Base-by-base conservation (phyloP, 352 stramenopile genomes). In the Pythium monospermum region DNA sequence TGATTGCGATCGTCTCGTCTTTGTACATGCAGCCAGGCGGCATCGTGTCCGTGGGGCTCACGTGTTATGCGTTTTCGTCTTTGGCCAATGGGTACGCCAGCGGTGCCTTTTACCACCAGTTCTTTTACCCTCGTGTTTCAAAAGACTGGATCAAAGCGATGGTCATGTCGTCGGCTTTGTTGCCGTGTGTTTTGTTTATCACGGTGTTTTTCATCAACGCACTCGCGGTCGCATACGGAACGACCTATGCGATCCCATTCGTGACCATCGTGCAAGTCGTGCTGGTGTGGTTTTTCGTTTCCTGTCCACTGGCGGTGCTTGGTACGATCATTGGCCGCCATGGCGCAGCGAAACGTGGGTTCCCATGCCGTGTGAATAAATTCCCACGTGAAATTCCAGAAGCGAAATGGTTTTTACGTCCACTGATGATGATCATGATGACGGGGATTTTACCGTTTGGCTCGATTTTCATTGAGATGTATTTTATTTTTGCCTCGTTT, bases 401-500 rank as follows among this genome's bases (percentile, higher is more conserved):
- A 41, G 73, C 80, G n/a, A 66, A 76, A 3, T 93, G 83, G 83
- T 93, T 90, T 65, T 52, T 91, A 31, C 80, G 83, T 18, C 73
- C 83, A 18, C 66, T 68, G 19, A 83, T 97, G 49, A 77, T 99
- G 57, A 96, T 98, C 41, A 70, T 91, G 21, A 69, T 98, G 19
- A 97, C 95, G 32, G 97, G 97, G 21, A 80, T 99, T n/a, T 73
- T 99, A 15, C 97, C 95, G 33, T 99, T 99, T 50, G 97, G 96
- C 32, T 97, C 87, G 38, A 99, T 99, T 68, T 99, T 99, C 67
- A 99, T 99, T 65, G 97, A 99, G 76, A 98, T 99, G 71, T 99
- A 99, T 75, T 99, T 99, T 83, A 98, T 99, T 66, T 98, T 99
- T 66, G 98, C 97, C 6, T 98, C 94, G 33, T 97, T 99, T 58